phyloP scores from a whole-genome alignment of 331 rosid species.

The Spiraea crenata region DNA sequence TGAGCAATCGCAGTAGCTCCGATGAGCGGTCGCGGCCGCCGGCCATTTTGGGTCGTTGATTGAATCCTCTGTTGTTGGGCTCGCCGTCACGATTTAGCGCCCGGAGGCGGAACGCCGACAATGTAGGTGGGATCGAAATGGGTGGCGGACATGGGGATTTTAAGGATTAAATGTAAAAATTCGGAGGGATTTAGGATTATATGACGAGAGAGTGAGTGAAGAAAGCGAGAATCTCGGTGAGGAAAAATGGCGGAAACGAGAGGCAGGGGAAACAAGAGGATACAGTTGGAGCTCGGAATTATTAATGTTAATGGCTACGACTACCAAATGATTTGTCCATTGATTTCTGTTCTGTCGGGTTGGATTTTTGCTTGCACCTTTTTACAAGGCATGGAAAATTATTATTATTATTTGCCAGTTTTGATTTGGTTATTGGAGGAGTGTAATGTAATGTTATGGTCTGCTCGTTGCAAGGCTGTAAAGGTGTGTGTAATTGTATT shows the following conservation, averaged over 20 bases:
- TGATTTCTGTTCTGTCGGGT: too few relatives aligned
- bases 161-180: background rate
- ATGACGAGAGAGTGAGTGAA: constrained; percentile 2
- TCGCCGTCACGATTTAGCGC: background rate
- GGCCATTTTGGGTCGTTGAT: constrained; percentile 56
- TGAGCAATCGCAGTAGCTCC: constrained; percentile 52
- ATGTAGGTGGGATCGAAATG: background rate
- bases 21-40: constrained; percentile 42
- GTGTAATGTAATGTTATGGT: too few relatives aligned
- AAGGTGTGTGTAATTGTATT: too few relatives aligned
- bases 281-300: constrained; percentile 56
- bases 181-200: background rate
- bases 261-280: constrained; percentile 30
- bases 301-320: too few relatives aligned
- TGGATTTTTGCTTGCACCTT: too few relatives aligned
- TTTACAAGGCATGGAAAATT: too few relatives aligned
- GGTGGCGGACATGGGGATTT: constrained; percentile 12
- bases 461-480: background rate
- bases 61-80: background rate
- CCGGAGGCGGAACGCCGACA: background rate
- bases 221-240: constrained; percentile 42
- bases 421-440: too few relatives aligned
- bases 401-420: too few relatives aligned
- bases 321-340: too few relatives aligned
- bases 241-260: constrained; percentile 1